Conservation (phyloP, 192 early-diverging fungal species). For the Cladochytrium replicatum region DNA sequence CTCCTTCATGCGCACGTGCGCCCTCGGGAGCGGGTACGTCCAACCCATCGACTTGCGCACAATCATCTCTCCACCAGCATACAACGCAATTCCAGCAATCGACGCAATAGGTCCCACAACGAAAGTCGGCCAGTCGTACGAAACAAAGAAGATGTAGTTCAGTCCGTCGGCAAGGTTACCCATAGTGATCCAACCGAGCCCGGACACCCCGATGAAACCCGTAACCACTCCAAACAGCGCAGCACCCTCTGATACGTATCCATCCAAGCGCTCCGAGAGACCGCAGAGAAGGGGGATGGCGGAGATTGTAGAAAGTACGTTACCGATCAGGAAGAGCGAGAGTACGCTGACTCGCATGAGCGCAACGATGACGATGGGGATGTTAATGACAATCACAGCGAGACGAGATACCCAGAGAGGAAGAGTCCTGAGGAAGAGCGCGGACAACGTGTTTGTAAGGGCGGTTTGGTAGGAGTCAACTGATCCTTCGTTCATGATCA, state of each 20-base stretch:
- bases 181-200: too few species aligned
- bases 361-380: constrained; percentile 28
- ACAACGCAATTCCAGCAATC: background rate
- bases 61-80: background rate
- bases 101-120: background rate
- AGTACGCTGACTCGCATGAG: constrained; percentile 15
- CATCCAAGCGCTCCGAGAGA: constrained; percentile 17
- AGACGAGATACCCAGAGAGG: constrained; percentile 1
- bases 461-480: constrained; percentile 43
- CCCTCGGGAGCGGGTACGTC: background rate
- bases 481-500: constrained; percentile 37
- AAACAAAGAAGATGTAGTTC: background rate
- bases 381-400: constrained; percentile 23
- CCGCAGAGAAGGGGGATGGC: constrained; percentile 27
- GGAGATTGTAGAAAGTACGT: constrained; percentile 22
- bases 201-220: too few species aligned
- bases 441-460: constrained; percentile 30
- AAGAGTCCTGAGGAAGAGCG: too few species aligned
- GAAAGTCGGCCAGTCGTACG: background rate
- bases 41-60: background rate
- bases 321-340: constrained; percentile 26
- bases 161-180: background rate
- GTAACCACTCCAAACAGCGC: constrained; percentile 27
- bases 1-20: too few species aligned
- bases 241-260: constrained; percentile 14